A percentile compares a stretch with the other conserved stretches of the same genome.
These are phyloP conservation scores for Mycena polygramma DNA, from an alignment of 768 basidiomycete species.

Conservation along the genomic window DNA sequence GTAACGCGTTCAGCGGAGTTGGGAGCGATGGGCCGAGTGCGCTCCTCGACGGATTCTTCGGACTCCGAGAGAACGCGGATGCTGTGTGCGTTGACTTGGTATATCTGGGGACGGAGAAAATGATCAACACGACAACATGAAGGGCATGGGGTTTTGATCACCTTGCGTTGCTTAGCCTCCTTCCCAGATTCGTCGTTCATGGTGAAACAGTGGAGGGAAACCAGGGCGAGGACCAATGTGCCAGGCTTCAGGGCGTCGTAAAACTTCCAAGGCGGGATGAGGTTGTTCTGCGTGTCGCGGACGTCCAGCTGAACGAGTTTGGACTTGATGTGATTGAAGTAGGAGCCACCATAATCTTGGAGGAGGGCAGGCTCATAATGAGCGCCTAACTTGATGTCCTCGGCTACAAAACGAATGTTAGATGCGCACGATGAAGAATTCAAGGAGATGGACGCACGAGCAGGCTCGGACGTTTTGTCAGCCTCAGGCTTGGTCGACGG, in stretches of 20 bases:
- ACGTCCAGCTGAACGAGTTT: background rate
- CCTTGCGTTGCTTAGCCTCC: background rate
- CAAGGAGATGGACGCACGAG: background rate
- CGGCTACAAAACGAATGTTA: background rate
- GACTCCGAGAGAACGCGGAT: background rate
- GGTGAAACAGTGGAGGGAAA: no score
- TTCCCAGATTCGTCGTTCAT: background rate
- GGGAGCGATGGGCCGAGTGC: background rate
- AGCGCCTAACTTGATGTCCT: background rate
- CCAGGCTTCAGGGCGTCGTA: background rate
- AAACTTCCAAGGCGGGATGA: conserved; percentile 5
- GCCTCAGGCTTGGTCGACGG: no score
- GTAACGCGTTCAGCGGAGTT: no score
- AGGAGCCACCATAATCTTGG: background rate
- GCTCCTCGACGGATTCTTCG: background rate
- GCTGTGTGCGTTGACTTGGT: background rate
- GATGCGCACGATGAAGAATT: background rate
- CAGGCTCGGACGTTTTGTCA: background rate
- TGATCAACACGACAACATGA: no score
- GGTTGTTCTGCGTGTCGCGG: conserved; percentile 2
- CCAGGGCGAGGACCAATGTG: background rate
- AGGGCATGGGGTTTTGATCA: no score
- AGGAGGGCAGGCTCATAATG: background rate
- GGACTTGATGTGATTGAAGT: background rate
- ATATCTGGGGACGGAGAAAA: background rate